Base-by-base conservation (phyloP, 352 stramenopile genomes). In the Saprolegnia parasitica region DNA sequence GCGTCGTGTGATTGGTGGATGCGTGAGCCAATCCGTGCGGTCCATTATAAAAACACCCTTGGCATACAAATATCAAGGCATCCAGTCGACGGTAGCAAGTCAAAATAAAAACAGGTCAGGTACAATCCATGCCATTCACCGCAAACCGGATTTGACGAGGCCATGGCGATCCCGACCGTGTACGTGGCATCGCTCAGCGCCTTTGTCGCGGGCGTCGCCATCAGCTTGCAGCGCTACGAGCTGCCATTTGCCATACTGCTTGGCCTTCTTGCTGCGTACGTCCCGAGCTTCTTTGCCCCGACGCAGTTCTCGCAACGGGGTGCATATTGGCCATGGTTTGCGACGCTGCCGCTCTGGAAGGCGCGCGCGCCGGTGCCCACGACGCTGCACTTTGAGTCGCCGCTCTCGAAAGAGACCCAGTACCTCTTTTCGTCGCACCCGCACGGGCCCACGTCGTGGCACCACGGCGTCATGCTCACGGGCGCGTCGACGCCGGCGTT, bases 391-490 rank as follows among this genome's bases (percentile, higher is more conserved):
- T 90, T 86, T 72, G 83, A 95, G 57, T 77, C 84, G 56, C 74
- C 75, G 10, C 68, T 93, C 52, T 77, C 88, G 40, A 76, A 81
- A 5, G 66, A 57, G 32, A 83, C 81, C 74, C 84, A 91, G 67
- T 87, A 93, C 65, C 85, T 95, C 32, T 90, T 91, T 57, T 88
- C 77, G 63, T 89, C 80, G 3, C 86, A 95, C 57, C 86, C 86
- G 45, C 86, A 95, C 60, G 86, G 84, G 16, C 61, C 92, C 13
- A 55, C 90, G 47, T 95, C 86, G 11, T 78, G 68, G 40, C 83
- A 93, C 64, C 83, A 95, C 67, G 86, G 81, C 0, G 72, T 81
- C 21, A 72, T 92, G 26, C 72, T 93, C 74, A 74, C 75, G 16
- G 84, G 84, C 8, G 77, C 78, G 0, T 88, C 82, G 6, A 76